A percentile compares a stretch with the other conserved stretches of the same genome.
Evolutionary conservation across 2,329 filamentous ascomycete genomes (phyloP).

Genomic region (Pseudogymnoascus sp.): DNA sequence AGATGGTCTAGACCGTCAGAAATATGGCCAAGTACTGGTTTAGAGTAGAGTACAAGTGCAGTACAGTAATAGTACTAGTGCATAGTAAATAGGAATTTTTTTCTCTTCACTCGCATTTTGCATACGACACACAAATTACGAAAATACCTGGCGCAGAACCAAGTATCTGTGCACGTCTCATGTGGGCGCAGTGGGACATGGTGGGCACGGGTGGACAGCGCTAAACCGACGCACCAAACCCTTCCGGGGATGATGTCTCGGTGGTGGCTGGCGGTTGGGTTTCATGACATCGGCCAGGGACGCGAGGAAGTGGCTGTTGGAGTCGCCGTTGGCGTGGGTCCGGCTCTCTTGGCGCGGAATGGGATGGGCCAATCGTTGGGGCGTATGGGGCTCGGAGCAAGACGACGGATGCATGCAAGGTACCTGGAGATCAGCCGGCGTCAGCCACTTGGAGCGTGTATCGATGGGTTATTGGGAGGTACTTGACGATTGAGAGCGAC

Average conservation of each 20-base stretch:
- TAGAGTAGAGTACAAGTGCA: neutral
- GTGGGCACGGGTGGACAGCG: neutral
- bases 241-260: neutral
- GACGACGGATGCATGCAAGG: neutral
- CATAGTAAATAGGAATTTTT: neutral
- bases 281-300: neutral
- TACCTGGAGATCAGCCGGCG: neutral
- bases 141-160: neutral
- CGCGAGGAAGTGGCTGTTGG: neutral
- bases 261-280: neutral
- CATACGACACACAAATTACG: conserved; percentile 8
- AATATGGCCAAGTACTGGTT: neutral
- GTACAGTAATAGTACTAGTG: neutral
- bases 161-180: neutral
- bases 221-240: neutral
- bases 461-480: neutral
- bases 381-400: neutral
- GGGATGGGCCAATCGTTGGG: neutral
- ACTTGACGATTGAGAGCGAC: neutral
- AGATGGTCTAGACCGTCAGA: neutral
- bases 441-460: neutral
- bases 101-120: neutral
- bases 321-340: neutral
- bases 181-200: neutral
- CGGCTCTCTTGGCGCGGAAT: neutral